Evolutionary conservation across 164 flowering plant genomes (phyloP), one percentile per base, ranked within the genome.

Genomic region (Chloranthus sessilifolius): DNA sequence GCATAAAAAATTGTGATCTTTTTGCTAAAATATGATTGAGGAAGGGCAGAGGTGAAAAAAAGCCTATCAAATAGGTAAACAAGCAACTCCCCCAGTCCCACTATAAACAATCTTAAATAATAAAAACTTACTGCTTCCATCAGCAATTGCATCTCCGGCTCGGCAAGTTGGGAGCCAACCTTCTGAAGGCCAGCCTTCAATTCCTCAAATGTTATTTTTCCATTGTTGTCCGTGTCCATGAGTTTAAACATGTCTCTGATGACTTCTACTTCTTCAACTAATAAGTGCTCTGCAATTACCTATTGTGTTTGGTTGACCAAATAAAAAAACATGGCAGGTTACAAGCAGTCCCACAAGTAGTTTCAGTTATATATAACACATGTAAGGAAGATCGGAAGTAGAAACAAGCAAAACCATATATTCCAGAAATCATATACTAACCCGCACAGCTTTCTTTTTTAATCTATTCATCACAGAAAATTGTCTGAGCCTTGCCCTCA

Each of bases 401-500:
- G n/a, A n/a, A n/a, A 15, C 11, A 7, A 38, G 24, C 45, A 47
- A 7, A 21, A 5, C 1, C 1, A 50, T 20, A 8, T 8, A 35
- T 56, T 28, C 19, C 22, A 24, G 36, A 50, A 25, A 20, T 44
- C 10, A 22, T 43, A 68, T 40, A 60, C 83, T 78, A 69, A 89
- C 99, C 60, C 99, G 60, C 65, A 94, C 64, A 35, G 97, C 99
- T 66, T 60, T 88, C 83, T 88, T 94, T 51, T 94, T 94, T 63
- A 94, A 84, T 68, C 83, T 82, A 54, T 94, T 94, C 99, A 94
- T 94, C 56, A 72, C 70, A 36, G 99, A 90, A 66, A 94, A 94
- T 57, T 94, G 99, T 73, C 72, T 94, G 45, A 94, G 92, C 53
- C 99, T 80, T 60, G 96, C 60, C 72, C 92, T 81, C 67, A 94